Evolutionary conservation across 495 filamentous ascomycete genomes (phyloP).

Genomic region (Penicillium soppii): DNA sequence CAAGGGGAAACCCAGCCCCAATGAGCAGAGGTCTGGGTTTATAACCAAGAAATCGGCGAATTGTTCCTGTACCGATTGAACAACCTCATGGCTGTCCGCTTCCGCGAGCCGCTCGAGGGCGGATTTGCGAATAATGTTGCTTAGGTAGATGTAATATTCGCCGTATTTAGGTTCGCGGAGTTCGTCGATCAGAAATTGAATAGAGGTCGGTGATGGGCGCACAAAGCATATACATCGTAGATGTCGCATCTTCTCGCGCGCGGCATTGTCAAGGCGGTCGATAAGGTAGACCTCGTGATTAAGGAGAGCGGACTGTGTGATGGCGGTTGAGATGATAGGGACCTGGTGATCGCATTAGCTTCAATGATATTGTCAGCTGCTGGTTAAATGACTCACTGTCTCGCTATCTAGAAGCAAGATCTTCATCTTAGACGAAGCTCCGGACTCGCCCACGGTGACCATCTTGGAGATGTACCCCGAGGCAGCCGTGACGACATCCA

Average conservation of each 20-base stretch:
- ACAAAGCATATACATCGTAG: conserved; percentile 91
- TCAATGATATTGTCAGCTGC: conserved; percentile 2
- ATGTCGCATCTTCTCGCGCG: conserved; percentile 97
- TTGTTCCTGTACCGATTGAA: conserved; percentile 87
- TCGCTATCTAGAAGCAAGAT: conserved; percentile 92
- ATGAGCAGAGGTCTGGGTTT: conserved; percentile 88
- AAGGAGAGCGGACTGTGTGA: conserved; percentile 92
- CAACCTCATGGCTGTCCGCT: conserved; percentile 97
- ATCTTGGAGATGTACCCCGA: conserved; percentile 97
- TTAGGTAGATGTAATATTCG: conserved; percentile 96
- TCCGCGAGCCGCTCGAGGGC: conserved; percentile 92
- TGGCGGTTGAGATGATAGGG: conserved; percentile 87
- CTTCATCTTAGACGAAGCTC: conserved; percentile 95
- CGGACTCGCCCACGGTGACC: conserved; percentile 80
- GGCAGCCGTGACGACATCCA: conserved; percentile 92
- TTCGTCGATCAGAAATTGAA: conserved; percentile 93
- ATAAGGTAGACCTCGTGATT: conserved; percentile 98
- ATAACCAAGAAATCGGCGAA: conserved; percentile 94
- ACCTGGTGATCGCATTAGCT: conserved; percentile 46
- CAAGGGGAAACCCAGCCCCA: conserved; percentile 72
- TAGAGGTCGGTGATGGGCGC: conserved; percentile 83
- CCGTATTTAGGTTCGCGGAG: conserved; percentile 95
- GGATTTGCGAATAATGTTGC: conserved; percentile 95
- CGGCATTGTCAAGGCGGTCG: conserved; percentile 86
- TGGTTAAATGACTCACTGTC: conserved; percentile 61